A percentile compares a stretch with the other conserved stretches of the same genome.
Evolutionary conservation across 441 rosid genomes (phyloP).

Genomic region (Arabidopsis hybrid): DNA sequence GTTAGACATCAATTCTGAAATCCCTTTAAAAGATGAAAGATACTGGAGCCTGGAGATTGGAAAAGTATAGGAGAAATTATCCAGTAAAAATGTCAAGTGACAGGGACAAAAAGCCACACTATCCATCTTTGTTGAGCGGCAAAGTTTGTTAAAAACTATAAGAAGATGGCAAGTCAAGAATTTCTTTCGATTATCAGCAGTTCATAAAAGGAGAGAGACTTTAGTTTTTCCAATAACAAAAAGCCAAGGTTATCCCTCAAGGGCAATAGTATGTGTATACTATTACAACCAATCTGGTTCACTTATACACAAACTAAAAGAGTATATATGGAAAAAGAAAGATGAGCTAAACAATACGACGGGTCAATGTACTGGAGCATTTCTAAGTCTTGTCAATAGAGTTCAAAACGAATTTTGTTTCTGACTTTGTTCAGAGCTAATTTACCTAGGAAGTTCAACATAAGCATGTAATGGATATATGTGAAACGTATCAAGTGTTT

Average conservation of each 20-base stretch:
- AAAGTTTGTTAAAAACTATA: too few species aligned
- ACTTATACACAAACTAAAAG: not conserved
- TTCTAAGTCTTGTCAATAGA: not conserved
- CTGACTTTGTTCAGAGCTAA: too few species aligned
- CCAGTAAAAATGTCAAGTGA: not conserved
- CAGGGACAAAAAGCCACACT: not conserved
- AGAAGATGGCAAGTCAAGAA: not conserved
- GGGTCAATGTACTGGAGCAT: not conserved
- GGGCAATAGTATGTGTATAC: not conserved
- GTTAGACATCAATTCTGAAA: conserved; percentile 20
- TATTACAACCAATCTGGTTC: not conserved
- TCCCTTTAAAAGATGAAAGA: not conserved
- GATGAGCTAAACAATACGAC: not conserved
- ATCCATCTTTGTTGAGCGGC: too few species aligned
- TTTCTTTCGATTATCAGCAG: too few species aligned
- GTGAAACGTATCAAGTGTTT: too few species aligned
- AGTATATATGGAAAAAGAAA: not conserved
- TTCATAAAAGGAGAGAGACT: too few species aligned
- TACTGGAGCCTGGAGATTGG: not conserved
- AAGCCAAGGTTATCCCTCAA: too few species aligned
- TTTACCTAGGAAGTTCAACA: too few species aligned
- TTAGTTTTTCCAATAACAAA: too few species aligned
- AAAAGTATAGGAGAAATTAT: not conserved
- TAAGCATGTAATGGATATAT: not conserved
- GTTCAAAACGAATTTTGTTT: not conserved